Evolutionary conservation across 202 grass and related monocot genomes (phyloP).

Genomic region (Dendrocalamus latiflorus): DNA sequence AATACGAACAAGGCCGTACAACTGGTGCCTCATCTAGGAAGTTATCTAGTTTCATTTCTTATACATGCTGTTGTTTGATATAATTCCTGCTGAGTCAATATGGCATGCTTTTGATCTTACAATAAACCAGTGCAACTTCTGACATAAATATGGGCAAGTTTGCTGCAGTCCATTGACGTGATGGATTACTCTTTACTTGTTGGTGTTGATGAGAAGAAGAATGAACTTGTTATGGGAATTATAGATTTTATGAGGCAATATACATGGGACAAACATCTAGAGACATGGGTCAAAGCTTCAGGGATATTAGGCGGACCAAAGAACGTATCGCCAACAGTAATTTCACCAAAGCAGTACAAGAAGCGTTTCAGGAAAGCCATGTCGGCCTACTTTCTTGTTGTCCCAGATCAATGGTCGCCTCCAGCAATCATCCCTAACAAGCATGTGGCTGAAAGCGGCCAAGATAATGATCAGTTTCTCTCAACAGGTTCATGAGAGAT

Average conservation of each 20-base stretch:
- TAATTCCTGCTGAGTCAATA: slow-evolving; percentile 7
- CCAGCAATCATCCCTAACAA: slow-evolving; percentile 35
- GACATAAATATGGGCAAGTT: slow-evolving; percentile 21
- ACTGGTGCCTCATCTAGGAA: background rate
- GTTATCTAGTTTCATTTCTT: background rate
- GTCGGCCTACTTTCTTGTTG: slow-evolving; percentile 89
- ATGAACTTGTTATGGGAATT: slow-evolving; percentile 87
- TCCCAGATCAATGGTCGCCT: slow-evolving; percentile 90
- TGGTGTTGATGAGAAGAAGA: slow-evolving; percentile 79
- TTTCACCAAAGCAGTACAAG: slow-evolving; percentile 98
- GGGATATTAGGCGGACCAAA: slow-evolving; percentile 91
- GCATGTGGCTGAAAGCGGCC: slow-evolving; percentile 31
- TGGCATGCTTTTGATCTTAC: background rate
- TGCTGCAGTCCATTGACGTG: slow-evolving; percentile 83
- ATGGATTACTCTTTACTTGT: slow-evolving; percentile 97
- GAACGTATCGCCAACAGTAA: slow-evolving; percentile 86
- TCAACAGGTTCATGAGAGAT: slow-evolving; percentile 17
- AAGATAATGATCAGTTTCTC: slow-evolving; percentile 28
- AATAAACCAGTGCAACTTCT: slow-evolving; percentile 16
- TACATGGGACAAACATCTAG: slow-evolving; percentile 95
- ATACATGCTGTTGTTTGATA: background rate
- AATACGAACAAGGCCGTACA: background rate
- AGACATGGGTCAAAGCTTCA: slow-evolving; percentile 98
- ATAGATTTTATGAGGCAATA: slow-evolving; percentile 99
- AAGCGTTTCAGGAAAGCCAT: slow-evolving; percentile 93